Conservation (phyloP, 352 stramenopile species). For the Chrysophaeum taylorii region DNA sequence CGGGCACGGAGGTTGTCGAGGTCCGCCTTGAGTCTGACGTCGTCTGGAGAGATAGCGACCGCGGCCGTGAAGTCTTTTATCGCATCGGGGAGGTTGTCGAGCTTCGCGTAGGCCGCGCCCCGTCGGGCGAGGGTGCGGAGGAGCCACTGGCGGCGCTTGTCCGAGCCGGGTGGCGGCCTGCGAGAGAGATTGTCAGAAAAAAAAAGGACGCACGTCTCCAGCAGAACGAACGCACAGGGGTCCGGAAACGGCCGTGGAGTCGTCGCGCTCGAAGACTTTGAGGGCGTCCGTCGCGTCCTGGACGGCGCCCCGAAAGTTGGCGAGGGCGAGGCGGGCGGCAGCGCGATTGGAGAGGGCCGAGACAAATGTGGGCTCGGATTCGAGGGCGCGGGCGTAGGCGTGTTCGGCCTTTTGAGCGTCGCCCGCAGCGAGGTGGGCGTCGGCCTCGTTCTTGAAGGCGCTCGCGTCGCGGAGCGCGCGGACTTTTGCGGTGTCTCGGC, state of each 20-base stretch:
- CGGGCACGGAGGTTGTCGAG: too few species aligned
- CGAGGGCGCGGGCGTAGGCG: slow-evolving; percentile 30
- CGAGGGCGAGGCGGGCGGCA: slow-evolving; percentile 27
- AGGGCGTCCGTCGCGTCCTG: slow-evolving; percentile 26
- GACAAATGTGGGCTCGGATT: slow-evolving; percentile 23
- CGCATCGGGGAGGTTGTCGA: slow-evolving; percentile 22
- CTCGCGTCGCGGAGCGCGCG: slow-evolving; percentile 20
- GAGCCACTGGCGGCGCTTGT: slow-evolving; percentile 31
- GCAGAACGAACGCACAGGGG: too few species aligned
- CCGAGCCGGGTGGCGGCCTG: slow-evolving; percentile 15
- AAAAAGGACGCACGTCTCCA: slow-evolving; percentile 22
- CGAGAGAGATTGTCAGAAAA: too few species aligned
- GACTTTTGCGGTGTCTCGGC: slow-evolving; percentile 20
- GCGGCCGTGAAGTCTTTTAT: slow-evolving; percentile 33
- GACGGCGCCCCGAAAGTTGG: slow-evolving; percentile 26
- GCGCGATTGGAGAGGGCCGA: slow-evolving; percentile 34
- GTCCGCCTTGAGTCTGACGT: not conserved
- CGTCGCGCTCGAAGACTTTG: slow-evolving; percentile 21
- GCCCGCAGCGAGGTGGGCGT: slow-evolving; percentile 26
- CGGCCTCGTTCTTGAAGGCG: slow-evolving; percentile 26
- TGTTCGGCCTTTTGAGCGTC: slow-evolving; percentile 24
- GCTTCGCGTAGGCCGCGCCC: slow-evolving; percentile 25
- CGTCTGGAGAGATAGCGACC: slow-evolving; percentile 17
- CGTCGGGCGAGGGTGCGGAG: slow-evolving; percentile 31
- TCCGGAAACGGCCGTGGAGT: slow-evolving; percentile 4